Base-by-base conservation (phyloP, 768 basidiomycete genomes). In the Steccherinum ochraceum region DNA sequence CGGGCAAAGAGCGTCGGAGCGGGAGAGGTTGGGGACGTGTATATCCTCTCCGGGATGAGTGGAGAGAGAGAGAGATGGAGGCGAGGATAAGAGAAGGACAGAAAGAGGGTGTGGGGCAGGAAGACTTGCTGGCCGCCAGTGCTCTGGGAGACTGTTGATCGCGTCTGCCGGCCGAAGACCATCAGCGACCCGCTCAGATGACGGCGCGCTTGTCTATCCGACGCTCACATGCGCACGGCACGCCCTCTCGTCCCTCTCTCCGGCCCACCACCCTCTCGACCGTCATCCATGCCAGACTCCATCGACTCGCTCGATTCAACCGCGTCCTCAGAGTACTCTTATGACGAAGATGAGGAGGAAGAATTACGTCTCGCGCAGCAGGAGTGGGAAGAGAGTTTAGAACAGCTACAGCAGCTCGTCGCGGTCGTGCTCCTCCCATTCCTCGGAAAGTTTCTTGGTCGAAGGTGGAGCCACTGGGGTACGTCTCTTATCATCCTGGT, bases 371-470 rank as follows among this genome's bases (percentile, higher is more conserved):
- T 86, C 44, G 87, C 89, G 2, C 88, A 93, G 67, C 78, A 86
- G 64, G 93, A 96, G 71, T 95, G 93, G 93, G 86, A 93, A 60
- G 93, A 96, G 67, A 89, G 86, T 61, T 61, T 95, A 46, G 70
- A 83, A 53, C 92, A 96, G 64, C 76, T 96, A 42, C 84, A 88
- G 63, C 79, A 91, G 63, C 78, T 95, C 18, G 68, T 89, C 48
- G 79, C 86, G 30, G 74, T 91, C 51, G 84, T 94, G 21, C 72
- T 94, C 43, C 71, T 96, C 52, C 93, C 93, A 2, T 86, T 83
- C 70, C 65, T 93, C 52, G 93, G 93, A 48, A 93, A 90, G 64
- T 95, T 83, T 80, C 63, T 93, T 27, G 93, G 93, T 24, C 75
- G 93, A 61, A 79, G 79, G 64, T 92, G 86, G 78, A 89, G 87